Base-by-base conservation (phyloP, 2,329 filamentous ascomycete genomes). In the Ophiobolus disseminans region DNA sequence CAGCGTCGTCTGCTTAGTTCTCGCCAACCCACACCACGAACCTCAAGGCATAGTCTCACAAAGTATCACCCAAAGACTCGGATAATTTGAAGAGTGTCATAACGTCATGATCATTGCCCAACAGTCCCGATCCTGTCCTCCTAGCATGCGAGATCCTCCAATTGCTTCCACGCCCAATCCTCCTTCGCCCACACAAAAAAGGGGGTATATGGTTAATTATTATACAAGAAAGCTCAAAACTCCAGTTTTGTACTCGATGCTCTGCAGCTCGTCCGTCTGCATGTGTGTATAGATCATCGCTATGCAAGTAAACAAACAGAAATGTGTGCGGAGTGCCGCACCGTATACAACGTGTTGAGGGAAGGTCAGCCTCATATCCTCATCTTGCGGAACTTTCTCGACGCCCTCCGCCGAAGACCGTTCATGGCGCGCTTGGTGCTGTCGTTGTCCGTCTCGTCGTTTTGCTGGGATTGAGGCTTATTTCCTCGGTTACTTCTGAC, bases 341-440 rank as follows among this genome's bases (percentile, higher is more conserved):
- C 19, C 30, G 26, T 40, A 30, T 43, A 25, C 22, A 14, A 34
- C 16, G 14, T 23, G 10, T n/a, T 23, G 38, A 30, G 16, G 17
- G 30, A 44, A 47, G 35, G 11, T 21, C 40, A 14, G 36, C 23
- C 41, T 37, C 26, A 55, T 14, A 48, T 53, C 48, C 60, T 44
- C 60, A 63, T 61, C 20, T 53, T 54, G 34, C 63, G 49, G 17
- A 69, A 68, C 20, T 56, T 51, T 25, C 61, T 57, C 5, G 55
- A 61, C 5, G 64, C 66, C 14, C 57, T 58, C 41, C 66, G 52
- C 28, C 62, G 48, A 11, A 69, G 48, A 3, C 57, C 60, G 20
- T 50, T 53, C 37, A 58, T 46, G 21, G 58, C 55, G 43, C 46
- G 63, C 46, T 47, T 53, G 32, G 52, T 51, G 48, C 56, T 63